Evolutionary conservation across 1,284 basidiomycete species (phyloP), one percentile per base, ranked within the genome.

Genomic region (Irpex sp.): DNA sequence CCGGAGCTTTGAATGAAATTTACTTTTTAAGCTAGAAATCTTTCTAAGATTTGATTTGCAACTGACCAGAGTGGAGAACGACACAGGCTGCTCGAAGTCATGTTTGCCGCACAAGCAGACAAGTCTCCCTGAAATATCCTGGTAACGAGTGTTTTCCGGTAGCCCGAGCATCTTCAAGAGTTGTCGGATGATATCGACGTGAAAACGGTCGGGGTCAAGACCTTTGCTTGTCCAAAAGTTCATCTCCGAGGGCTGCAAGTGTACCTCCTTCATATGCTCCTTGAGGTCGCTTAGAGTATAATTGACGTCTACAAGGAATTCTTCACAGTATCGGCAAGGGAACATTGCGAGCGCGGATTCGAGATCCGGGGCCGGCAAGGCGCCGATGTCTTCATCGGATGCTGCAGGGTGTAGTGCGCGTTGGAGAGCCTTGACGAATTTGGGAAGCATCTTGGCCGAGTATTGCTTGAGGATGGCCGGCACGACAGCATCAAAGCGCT

Each of bases 91-190:
- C 37, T 38, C 34, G 31, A 62, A 59, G 11, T n/a, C 17, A 19
- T 56, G 61, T 19, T 58, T 58, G n/a, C 44, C 57, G 49, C 61
- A 62, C 13, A 26, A 37, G 57, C 61, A 62, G 4, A 37, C 34
- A 19, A 59, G 11, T 17, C 37, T 48, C 47, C 31, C n/a, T 5
- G 26, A 34, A 26, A 62, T 19, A 13, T 62, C 61, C 5, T 36
- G 37, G 37, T 62, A 62, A 6, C 9, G 55, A 6, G 57, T 40
- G 57, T 58, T 26, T 34, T 36, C 17, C 9, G 61, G 26, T 31
- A 62, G 56, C 17, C 36, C 56, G 6, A 62, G 34, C 61, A 51
- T 31, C n/a, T 37, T 19, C 11, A 62, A 34, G 6, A 62, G 36
- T 44, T 44, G 38, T 9, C 38, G 38, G 38, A 44, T 15, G 8